Evolutionary conservation across 495 filamentous ascomycete genomes (phyloP).

Genomic region (Xylaria venustula): DNA sequence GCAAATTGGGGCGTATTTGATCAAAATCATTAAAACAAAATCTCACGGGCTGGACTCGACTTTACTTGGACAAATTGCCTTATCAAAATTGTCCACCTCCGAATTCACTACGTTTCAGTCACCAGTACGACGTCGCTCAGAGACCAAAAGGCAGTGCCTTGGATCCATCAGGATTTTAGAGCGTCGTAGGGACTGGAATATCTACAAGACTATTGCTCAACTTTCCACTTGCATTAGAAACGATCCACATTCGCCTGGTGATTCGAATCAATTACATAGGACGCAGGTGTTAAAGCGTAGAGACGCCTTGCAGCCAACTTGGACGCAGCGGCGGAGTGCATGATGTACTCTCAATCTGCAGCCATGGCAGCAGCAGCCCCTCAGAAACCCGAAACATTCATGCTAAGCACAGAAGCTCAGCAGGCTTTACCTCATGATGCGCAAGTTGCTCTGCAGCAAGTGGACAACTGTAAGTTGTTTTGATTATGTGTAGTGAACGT

Average conservation of each 20-base stretch:
- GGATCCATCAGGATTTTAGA: slow-evolving; percentile 9
- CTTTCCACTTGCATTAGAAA: slow-evolving; percentile 1
- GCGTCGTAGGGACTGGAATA: not conserved
- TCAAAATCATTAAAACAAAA: slow-evolving; percentile 9
- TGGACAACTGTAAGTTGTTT: slow-evolving; percentile 84
- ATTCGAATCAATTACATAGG: not conserved
- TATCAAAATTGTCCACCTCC: slow-evolving; percentile 1
- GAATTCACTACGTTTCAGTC: not conserved
- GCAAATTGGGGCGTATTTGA: slow-evolving; percentile 23
- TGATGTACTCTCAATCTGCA: slow-evolving; percentile 55
- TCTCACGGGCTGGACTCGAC: slow-evolving; percentile 33
- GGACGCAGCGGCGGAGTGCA: slow-evolving; percentile 24
- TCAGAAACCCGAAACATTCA: slow-evolving; percentile 97
- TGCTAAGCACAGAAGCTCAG: slow-evolving; percentile 94
- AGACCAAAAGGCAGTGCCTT: slow-evolving; percentile 26
- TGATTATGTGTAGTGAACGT: slow-evolving; percentile 19
- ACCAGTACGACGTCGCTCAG: not conserved
- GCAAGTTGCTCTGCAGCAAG: slow-evolving; percentile 95
- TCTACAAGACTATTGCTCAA: slow-evolving; percentile 20
- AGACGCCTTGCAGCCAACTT: slow-evolving; percentile 8
- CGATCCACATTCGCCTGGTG: slow-evolving; percentile 3
- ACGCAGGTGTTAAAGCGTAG: not conserved
- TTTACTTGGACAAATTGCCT: not conserved
- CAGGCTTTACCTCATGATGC: slow-evolving; percentile 94
- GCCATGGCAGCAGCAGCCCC: slow-evolving; percentile 46